Evolutionary conservation across 257 asterid genomes (phyloP).

Genomic region (Schizonepeta tenuifolia): DNA sequence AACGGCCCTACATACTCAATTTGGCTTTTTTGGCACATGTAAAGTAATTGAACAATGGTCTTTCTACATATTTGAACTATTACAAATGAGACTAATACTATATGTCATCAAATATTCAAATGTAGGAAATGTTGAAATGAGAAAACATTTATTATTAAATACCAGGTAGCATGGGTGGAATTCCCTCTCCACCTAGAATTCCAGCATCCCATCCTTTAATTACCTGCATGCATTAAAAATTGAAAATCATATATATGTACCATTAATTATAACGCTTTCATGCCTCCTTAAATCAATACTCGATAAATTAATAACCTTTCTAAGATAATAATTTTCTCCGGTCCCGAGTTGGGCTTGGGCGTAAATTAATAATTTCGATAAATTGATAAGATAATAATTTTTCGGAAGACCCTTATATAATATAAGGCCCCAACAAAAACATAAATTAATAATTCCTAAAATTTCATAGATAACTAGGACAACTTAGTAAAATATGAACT

Average conservation of each 20-base stretch:
- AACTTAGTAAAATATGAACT: no score
- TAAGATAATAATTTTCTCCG: no score
- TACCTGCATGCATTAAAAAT: conserved; percentile 62
- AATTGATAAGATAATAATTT: no score
- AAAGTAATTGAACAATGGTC: background rate
- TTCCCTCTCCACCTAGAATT: conserved; percentile 84
- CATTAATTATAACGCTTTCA: background rate
- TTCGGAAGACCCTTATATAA: no score
- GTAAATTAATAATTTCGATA: no score
- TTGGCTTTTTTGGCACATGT: background rate
- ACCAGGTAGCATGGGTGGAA: conserved; percentile 93
- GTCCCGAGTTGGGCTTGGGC: no score
- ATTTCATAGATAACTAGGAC: no score
- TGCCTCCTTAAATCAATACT: no score
- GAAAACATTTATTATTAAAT: background rate
- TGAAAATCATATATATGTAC: background rate
- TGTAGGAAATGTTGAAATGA: conserved; percentile 4
- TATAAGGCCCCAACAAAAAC: no score
- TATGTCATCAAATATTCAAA: background rate
- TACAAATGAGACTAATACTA: background rate
- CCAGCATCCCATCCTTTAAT: conserved; percentile 98
- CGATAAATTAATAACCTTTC: no score
- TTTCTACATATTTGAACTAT: background rate
- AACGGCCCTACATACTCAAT: background rate
- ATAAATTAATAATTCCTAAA: no score